phyloP scores from a whole-genome alignment of 345 rosid species.

The Salix arbutifolia region DNA sequence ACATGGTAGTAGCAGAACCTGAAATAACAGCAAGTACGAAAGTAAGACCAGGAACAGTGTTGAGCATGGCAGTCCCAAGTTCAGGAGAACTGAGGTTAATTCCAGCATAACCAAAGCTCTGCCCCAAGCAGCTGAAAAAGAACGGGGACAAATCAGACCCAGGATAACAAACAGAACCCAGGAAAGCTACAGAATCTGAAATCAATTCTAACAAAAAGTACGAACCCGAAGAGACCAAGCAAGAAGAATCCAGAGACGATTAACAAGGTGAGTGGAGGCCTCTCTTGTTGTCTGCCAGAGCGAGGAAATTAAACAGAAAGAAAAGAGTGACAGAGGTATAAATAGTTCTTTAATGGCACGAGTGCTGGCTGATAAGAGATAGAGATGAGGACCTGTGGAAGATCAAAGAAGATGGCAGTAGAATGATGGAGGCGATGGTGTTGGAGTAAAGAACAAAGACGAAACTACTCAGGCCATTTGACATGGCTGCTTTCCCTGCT shows the following conservation, averaged over 20 bases:
- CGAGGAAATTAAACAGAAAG: background rate
- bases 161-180: no score
- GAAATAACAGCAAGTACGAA: conserved; percentile 23
- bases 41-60: conserved; percentile 28
- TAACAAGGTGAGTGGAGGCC: conserved; percentile 26
- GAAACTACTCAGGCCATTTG: conserved; percentile 43
- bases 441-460: conserved; percentile 40
- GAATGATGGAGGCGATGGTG: conserved; percentile 36
- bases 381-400: conserved; percentile 29
- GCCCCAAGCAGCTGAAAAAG: background rate
- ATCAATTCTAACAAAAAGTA: background rate
- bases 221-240: conserved; percentile 45
- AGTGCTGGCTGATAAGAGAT: background rate
- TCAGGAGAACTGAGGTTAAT: conserved; percentile 28
- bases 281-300: conserved; percentile 30
- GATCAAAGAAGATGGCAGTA: conserved; percentile 43
- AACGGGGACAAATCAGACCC: background rate
- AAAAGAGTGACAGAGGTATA: background rate
- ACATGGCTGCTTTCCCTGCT: conserved; percentile 41
- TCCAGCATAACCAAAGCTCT: conserved; percentile 12
- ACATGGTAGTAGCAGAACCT: background rate
- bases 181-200: background rate
- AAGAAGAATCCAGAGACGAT: conserved; percentile 36
- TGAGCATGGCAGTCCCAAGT: conserved; percentile 23
- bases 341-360: background rate